phyloP scores from a whole-genome alignment of 2,329 filamentous ascomycete species.

The Spiromastix sp. region DNA sequence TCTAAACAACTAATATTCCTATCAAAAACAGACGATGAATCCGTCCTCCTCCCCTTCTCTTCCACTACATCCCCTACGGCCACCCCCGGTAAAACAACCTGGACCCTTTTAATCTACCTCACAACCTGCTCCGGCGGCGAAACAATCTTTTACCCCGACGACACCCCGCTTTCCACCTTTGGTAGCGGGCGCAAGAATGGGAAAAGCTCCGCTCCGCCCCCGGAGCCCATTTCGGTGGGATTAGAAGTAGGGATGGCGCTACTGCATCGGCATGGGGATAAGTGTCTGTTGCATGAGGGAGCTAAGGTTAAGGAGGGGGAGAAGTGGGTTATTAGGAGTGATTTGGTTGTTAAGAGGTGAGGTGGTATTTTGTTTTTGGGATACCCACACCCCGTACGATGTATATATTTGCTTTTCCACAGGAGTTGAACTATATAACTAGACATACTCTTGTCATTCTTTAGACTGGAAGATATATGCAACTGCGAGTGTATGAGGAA shows the following conservation, averaged over 20 bases:
- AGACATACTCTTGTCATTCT: too few species aligned
- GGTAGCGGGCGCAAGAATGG: constrained; percentile 30
- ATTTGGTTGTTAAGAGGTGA: constrained; percentile 45
- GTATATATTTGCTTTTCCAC: too few species aligned
- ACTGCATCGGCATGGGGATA: constrained; percentile 78
- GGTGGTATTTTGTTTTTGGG: neutral
- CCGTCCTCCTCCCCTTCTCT: constrained; percentile 57
- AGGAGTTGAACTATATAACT: too few species aligned
- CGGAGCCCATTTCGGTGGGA: constrained; percentile 59
- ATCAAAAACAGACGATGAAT: constrained; percentile 63
- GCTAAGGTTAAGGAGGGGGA: constrained; percentile 67
- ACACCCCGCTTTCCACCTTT: constrained; percentile 29
- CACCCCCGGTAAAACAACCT: constrained; percentile 61
- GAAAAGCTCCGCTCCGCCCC: constrained; percentile 24
- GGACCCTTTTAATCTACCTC: constrained; percentile 83
- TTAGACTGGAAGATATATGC: too few species aligned
- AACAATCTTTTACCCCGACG: constrained; percentile 78
- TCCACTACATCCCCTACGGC: constrained; percentile 33
- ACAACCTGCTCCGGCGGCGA: constrained; percentile 78
- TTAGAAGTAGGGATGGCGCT: constrained; percentile 78
- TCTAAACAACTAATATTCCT: constrained; percentile 5
- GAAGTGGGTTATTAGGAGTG: constrained; percentile 85
- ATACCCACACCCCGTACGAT: too few species aligned
- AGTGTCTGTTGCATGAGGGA: constrained; percentile 84
- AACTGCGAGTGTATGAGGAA: too few species aligned